Evolutionary conservation across 768 basidiomycete genomes (phyloP).

Genomic region (Lanmaoa pseudosensibilis): DNA sequence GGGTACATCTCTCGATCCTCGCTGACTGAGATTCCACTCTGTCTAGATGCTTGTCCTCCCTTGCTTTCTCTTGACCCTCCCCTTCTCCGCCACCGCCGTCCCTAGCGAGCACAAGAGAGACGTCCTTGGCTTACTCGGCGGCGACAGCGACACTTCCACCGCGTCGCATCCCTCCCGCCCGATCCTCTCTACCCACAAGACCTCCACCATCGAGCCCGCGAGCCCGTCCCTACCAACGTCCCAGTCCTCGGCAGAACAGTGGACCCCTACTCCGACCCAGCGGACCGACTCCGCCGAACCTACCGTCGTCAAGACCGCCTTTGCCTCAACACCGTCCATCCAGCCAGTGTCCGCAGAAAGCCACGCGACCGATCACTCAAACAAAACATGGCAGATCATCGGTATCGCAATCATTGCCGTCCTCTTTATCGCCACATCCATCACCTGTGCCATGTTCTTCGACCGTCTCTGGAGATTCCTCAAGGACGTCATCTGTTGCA

Average conservation of each 20-base stretch:
- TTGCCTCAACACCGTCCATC: slow-evolving; percentile 3
- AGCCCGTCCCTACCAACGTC: neutral
- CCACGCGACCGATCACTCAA: slow-evolving; percentile 37
- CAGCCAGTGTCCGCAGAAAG: slow-evolving; percentile 6
- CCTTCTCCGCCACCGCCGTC: neutral
- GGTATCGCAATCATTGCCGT: slow-evolving; percentile 68
- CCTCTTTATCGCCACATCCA: slow-evolving; percentile 52
- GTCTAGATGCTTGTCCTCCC: neutral
- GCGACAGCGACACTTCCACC: neutral
- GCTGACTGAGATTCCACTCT: too few relatives aligned
- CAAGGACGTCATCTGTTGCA: slow-evolving; percentile 47
- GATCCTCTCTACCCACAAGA: neutral
- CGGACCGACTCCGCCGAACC: neutral
- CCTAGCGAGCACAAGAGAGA: neutral
- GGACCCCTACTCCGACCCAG: neutral
- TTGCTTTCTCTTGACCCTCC: neutral
- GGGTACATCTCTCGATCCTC: too few relatives aligned
- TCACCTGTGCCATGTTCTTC: slow-evolving; percentile 64
- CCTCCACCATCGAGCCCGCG: neutral
- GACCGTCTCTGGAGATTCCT: slow-evolving; percentile 70
- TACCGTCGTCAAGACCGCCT: neutral
- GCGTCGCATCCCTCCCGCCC: neutral
- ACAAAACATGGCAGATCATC: slow-evolving; percentile 65
- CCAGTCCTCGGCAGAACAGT: neutral
- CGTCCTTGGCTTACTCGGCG: slow-evolving; percentile 20